Percentiles rank a stretch among this genome's conserved stretches.
phyloP scores from a whole-genome alignment of 129 eudicot genomes.

The Centrapalus pauciflorus region DNA sequence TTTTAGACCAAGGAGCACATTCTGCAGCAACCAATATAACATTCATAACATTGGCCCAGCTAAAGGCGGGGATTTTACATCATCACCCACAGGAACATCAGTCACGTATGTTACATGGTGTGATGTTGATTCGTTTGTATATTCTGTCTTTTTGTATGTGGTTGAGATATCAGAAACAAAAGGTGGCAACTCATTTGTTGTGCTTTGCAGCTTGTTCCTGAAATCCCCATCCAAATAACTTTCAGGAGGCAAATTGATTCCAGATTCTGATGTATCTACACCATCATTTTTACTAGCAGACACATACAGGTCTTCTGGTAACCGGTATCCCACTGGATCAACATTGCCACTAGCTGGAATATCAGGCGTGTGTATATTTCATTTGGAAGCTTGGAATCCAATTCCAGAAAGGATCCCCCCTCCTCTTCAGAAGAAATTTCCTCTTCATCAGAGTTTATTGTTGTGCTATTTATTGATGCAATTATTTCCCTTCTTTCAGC shows the following conservation, averaged over 20 bases:
- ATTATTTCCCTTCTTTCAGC: conserved; percentile 80
- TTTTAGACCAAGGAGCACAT: conserved; percentile 93
- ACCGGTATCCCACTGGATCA: not conserved
- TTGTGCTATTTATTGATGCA: conserved; percentile 49
- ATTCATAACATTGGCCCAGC: conserved; percentile 91
- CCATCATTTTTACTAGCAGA: conserved; percentile 8
- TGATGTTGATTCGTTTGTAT: conserved; percentile 21
- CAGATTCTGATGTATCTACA: conserved; percentile 25
- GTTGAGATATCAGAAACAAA: conserved; percentile 32
- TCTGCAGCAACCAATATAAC: conserved; percentile 88
- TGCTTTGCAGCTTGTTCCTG: conserved; percentile 10
- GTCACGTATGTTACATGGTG: conserved; percentile 12
- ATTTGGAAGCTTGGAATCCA: conserved; percentile 18
- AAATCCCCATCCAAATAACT: conserved; percentile 24
- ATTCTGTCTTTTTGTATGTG: conserved; percentile 22
- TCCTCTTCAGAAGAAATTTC: conserved; percentile 29
- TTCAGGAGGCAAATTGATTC: conserved; percentile 22
- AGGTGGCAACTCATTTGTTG: conserved; percentile 25
- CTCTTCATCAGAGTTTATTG: conserved; percentile 31
- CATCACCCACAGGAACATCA: conserved; percentile 32
- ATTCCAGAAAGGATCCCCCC: conserved; percentile 34
- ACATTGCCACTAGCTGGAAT: conserved; percentile 8
- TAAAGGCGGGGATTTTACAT: conserved; percentile 65
- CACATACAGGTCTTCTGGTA: not conserved
- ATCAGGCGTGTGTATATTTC: conserved; percentile 13